Conservation (phyloP, 2,329 filamentous ascomycete species). For the Teratosphaeria nubilosa region DNA sequence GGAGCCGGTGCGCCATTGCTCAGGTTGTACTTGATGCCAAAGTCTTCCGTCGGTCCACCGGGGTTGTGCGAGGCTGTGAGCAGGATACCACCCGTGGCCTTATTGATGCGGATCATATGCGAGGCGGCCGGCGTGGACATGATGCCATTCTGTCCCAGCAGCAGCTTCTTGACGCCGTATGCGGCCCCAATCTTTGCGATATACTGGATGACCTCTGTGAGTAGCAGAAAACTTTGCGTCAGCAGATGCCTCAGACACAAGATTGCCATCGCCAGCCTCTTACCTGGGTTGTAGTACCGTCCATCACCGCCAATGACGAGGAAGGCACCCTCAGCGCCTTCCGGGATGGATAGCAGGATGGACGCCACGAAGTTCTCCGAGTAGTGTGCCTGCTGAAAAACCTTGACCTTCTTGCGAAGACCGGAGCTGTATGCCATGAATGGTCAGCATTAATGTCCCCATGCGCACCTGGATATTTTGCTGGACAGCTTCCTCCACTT, state of each 20-base stretch:
- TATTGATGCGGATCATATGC: conserved; percentile 87
- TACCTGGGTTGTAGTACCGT: conserved; percentile 76
- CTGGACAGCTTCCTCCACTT: conserved; percentile 38
- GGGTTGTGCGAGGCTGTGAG: conserved; percentile 97
- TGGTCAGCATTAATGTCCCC: background rate
- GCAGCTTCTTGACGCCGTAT: conserved; percentile 96
- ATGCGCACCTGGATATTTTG: conserved; percentile 5
- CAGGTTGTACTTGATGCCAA: conserved; percentile 99
- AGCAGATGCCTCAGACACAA: background rate
- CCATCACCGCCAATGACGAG: conserved; percentile 97
- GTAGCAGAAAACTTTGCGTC: background rate
- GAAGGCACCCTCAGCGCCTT: conserved; percentile 77
- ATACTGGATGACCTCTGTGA: conserved; percentile 72
- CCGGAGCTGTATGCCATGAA: conserved; percentile 56
- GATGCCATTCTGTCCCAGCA: conserved; percentile 94
- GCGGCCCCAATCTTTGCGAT: conserved; percentile 96
- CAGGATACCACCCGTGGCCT: conserved; percentile 92
- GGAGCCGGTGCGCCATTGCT: conserved; percentile 92
- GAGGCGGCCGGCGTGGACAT: conserved; percentile 93
- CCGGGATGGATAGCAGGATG: conserved; percentile 91
- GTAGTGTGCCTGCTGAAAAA: conserved; percentile 93
- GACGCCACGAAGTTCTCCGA: conserved; percentile 91
- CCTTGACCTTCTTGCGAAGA: conserved; percentile 96
- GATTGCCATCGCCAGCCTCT: background rate
- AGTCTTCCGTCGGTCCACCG: conserved; percentile 92